A percentile compares a stretch with the other conserved stretches of the same genome.
These are phyloP conservation scores for Malus hybrid DNA, from an alignment of 331 rosid species.

Conservation along the genomic window DNA sequence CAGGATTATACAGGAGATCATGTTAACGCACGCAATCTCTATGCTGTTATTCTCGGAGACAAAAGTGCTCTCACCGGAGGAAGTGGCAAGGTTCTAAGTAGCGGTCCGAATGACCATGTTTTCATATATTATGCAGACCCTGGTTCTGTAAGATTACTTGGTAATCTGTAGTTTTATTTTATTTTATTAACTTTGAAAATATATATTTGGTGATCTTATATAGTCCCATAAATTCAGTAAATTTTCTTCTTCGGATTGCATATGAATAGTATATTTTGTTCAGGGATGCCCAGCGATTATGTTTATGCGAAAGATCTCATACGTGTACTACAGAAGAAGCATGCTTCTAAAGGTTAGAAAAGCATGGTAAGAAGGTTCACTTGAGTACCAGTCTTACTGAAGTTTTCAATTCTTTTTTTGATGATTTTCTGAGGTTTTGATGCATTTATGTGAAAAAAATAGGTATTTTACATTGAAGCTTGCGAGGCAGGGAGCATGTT, in stretches of 20 bases:
- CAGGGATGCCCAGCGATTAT: conserved; percentile 26
- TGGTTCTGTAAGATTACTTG: conserved; percentile 31
- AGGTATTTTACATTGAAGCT: conserved; percentile 59
- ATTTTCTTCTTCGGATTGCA: no score
- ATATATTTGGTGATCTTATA: background rate
- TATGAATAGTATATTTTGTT: background rate
- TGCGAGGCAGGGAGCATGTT: conserved; percentile 82
- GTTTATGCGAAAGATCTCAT: conserved; percentile 32
- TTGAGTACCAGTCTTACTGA: no score
- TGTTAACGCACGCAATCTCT: conserved; percentile 18
- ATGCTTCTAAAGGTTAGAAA: conserved; percentile 36
- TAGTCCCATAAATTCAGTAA: no score
- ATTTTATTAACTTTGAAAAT: background rate
- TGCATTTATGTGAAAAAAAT: no score
- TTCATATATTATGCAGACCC: conserved; percentile 55
- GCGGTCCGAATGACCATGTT: conserved; percentile 41
- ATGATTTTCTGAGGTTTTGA: no score
- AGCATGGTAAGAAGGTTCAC: conserved; percentile 29
- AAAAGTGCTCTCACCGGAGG: conserved; percentile 42
- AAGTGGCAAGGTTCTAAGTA: conserved; percentile 49
- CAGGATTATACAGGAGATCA: conserved; percentile 41
- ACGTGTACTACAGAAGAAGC: conserved; percentile 40
- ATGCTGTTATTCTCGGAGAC: conserved; percentile 47
- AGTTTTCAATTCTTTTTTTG: no score
- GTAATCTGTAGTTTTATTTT: conserved; percentile 17